phyloP scores from a whole-genome alignment of 2,329 filamentous ascomycete species.

The Cyanodermella asteris region DNA sequence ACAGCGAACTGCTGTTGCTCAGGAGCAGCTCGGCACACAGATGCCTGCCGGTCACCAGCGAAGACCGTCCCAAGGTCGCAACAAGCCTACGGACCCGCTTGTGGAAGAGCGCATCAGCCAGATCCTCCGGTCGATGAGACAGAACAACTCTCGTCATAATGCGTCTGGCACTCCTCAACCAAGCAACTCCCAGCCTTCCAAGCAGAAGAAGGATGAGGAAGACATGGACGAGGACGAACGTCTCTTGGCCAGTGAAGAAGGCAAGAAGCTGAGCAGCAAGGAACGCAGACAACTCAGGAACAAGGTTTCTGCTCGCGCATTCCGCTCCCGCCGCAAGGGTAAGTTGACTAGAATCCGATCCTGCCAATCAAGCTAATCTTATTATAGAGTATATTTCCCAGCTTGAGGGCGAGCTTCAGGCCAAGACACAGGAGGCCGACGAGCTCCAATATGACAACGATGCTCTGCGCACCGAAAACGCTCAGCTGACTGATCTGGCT shows the following conservation, averaged over 20 bases:
- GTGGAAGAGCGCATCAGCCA: conserved; percentile 88
- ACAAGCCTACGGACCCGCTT: conserved; percentile 47
- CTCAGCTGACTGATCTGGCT: conserved; percentile 54
- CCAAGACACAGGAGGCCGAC: conserved; percentile 63
- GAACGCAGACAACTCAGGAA: conserved; percentile 92
- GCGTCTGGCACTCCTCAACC: conserved; percentile 16
- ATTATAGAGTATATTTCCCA: conserved; percentile 83
- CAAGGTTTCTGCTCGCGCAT: conserved; percentile 93
- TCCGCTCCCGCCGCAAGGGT: conserved; percentile 97
- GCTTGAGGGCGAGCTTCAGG: conserved; percentile 71
- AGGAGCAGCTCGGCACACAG: conserved; percentile 10
- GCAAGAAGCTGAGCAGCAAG: conserved; percentile 97
- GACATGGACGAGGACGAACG: conserved; percentile 98
- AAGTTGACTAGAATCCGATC: conserved; percentile 17
- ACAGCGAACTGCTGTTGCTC: conserved; percentile 14
- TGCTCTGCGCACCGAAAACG: conserved; percentile 66
- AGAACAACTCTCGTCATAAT: conserved; percentile 36
- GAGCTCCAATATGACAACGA: conserved; percentile 64
- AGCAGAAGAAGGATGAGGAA: conserved; percentile 78
- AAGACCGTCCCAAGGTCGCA: conserved; percentile 13
- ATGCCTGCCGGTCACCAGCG: conserved; percentile 10
- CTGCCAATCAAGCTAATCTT: conserved; percentile 25
- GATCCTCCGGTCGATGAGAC: conserved; percentile 76
- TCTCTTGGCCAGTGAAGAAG: conserved; percentile 83
- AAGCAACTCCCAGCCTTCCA: conserved; percentile 44